phyloP scores from a whole-genome alignment of 371 early-diverging fungal genomes.

The Amoeboaphelidium protococcarum region DNA sequence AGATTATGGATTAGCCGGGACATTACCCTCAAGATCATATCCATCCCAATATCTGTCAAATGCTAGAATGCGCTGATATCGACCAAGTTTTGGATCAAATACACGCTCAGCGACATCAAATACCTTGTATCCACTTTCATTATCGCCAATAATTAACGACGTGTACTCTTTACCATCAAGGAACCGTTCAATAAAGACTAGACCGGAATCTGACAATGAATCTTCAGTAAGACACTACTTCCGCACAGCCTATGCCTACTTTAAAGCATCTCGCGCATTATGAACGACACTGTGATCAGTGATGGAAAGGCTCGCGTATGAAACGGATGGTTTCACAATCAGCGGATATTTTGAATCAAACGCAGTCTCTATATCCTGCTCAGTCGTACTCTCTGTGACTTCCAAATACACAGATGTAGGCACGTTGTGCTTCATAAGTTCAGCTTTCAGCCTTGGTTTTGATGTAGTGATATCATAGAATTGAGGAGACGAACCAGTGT shows the following conservation, averaged over 20 bases:
- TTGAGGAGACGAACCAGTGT: background rate
- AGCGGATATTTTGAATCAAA: slow-evolving; percentile 11
- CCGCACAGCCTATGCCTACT: too few species aligned
- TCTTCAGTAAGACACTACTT: too few species aligned
- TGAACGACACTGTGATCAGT: slow-evolving; percentile 1
- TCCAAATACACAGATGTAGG: slow-evolving; percentile 9
- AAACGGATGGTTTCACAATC: slow-evolving; percentile 18
- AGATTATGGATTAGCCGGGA: slow-evolving; percentile 3
- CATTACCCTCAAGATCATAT: slow-evolving; percentile 13
- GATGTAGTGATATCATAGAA: background rate
- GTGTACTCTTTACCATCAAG: slow-evolving; percentile 21
- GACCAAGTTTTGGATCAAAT: slow-evolving; percentile 11
- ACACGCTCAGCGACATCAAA: slow-evolving; percentile 19
- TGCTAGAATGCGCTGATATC: slow-evolving; percentile 14
- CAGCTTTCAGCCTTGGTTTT: slow-evolving; percentile 4
- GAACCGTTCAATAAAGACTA: slow-evolving; percentile 18
- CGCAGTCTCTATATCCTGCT: slow-evolving; percentile 3
- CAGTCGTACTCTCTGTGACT: slow-evolving; percentile 1
- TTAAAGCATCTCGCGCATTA: background rate
- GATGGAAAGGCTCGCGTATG: slow-evolving; percentile 17
- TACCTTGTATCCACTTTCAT: slow-evolving; percentile 10
- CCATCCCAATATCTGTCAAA: slow-evolving; percentile 25
- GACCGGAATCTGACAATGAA: slow-evolving; percentile 6
- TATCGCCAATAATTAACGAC: slow-evolving; percentile 13
- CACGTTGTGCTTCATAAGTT: slow-evolving; percentile 4